These are phyloP conservation scores for Nannochloris sp. DNA, from an alignment of 139 green algal species.

Conservation along the genomic window DNA sequence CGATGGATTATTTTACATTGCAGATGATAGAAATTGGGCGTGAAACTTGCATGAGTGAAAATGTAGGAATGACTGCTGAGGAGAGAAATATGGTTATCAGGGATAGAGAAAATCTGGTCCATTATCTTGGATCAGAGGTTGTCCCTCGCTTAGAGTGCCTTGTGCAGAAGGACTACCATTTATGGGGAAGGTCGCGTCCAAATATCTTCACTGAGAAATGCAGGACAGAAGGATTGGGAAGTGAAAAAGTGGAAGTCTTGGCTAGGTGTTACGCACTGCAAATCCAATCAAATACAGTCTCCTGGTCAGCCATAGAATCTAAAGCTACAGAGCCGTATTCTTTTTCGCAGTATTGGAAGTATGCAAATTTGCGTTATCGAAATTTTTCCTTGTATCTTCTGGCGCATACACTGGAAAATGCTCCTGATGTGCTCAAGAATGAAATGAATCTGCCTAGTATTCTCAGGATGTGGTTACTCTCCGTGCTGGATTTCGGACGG, in stretches of 20 bases:
- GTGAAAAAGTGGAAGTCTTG: slow-evolving; percentile 12
- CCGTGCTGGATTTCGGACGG: slow-evolving; percentile 4
- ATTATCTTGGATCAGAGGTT: background rate
- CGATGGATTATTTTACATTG: background rate
- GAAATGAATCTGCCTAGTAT: background rate
- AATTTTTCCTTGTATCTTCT: slow-evolving; percentile 10
- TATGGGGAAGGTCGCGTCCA: slow-evolving; percentile 1
- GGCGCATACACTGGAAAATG: background rate
- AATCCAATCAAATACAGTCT: background rate
- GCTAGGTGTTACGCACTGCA: slow-evolving; percentile 11
- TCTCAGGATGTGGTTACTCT: slow-evolving; percentile 9
- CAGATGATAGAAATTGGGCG: background rate
- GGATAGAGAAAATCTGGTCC: background rate
- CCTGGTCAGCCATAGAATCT: background rate
- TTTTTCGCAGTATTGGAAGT: slow-evolving; percentile 5
- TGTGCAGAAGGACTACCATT: slow-evolving; percentile 6
- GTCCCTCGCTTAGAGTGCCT: slow-evolving; percentile 5
- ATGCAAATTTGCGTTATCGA: slow-evolving; percentile 9
- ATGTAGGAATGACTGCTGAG: background rate
- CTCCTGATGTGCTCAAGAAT: background rate
- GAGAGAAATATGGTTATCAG: background rate
- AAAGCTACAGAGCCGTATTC: slow-evolving; percentile 3
- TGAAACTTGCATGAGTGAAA: background rate
- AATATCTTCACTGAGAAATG: background rate
- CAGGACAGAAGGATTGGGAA: background rate